Conservation (phyloP, 768 basidiomycete genomes). For the Russula abietina region DNA sequence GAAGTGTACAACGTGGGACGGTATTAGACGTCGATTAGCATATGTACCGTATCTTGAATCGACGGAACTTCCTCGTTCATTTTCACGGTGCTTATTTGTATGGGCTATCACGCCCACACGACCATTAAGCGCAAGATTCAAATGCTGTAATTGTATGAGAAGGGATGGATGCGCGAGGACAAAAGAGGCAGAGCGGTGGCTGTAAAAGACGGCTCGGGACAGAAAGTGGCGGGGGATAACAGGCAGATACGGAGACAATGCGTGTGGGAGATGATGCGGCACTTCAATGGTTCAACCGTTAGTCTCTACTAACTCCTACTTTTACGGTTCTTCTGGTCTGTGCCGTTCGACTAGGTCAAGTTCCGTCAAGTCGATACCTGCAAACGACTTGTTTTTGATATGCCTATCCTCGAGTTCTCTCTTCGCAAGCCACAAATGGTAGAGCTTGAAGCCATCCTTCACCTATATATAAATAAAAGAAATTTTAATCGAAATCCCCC, state of each 20-base stretch:
- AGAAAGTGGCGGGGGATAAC: neutral
- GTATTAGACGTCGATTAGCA: conserved; percentile 67
- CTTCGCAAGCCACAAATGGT: conserved; percentile 65
- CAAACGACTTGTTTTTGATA: conserved; percentile 65
- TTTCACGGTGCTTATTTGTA: neutral
- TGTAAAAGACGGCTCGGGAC: neutral
- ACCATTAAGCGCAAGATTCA: neutral
- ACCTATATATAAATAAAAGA: conserved; percentile 35
- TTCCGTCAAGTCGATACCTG: conserved; percentile 60
- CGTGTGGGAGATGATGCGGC: neutral
- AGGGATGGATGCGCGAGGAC: neutral
- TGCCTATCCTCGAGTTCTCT: conserved; percentile 63
- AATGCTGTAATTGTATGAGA: neutral
- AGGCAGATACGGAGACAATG: no score
- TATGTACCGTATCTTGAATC: neutral
- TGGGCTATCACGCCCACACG: neutral
- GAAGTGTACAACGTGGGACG: conserved; percentile 81
- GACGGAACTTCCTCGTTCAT: neutral
- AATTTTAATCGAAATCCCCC: no score
- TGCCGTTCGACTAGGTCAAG: conserved; percentile 50
- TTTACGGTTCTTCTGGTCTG: no score
- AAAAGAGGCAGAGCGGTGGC: neutral
- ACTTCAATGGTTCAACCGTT: neutral
- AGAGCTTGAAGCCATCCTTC: conserved; percentile 60
- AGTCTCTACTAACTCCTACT: neutral